Evolutionary conservation across 768 basidiomycete species (phyloP).

Genomic region (Xerocomellus chrysenteron): DNA sequence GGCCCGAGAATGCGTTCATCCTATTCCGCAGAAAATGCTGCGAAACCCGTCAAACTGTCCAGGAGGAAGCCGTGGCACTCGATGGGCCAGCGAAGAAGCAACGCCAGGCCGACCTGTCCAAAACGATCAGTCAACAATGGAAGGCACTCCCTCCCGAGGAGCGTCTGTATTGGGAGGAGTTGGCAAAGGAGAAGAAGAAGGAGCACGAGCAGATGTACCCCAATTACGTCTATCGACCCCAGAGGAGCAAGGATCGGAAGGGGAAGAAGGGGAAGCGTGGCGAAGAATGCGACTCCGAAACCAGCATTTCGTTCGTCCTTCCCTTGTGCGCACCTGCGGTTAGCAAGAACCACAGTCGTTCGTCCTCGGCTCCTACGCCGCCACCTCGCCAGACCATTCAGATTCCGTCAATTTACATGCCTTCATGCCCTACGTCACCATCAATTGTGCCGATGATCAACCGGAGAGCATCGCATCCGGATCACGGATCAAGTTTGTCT

Average conservation of each 20-base stretch:
- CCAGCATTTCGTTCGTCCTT: constrained; percentile 48
- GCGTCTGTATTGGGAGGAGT: constrained; percentile 69
- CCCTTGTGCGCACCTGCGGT: constrained; percentile 39
- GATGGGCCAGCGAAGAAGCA: constrained; percentile 61
- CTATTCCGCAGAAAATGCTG: constrained; percentile 79
- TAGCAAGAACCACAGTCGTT: constrained; percentile 46
- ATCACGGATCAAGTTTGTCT: constrained; percentile 42
- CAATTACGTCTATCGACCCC: constrained; percentile 77
- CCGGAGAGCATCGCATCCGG: constrained; percentile 54
- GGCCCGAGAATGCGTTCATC: constrained; percentile 84
- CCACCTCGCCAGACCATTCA: constrained; percentile 67
- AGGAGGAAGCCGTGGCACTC: constrained; percentile 42
- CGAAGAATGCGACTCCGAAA: constrained; percentile 49
- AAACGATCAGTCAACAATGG: constrained; percentile 82
- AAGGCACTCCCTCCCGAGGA: constrained; percentile 65
- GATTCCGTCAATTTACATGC: constrained; percentile 62
- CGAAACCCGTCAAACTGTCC: constrained; percentile 62
- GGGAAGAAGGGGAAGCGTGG: constrained; percentile 42
- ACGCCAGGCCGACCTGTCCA: constrained; percentile 76
- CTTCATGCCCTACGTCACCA: constrained; percentile 65
- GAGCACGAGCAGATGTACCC: constrained; percentile 76
- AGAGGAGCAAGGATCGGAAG: constrained; percentile 51
- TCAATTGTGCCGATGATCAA: constrained; percentile 55
- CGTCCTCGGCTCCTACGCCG: constrained; percentile 62
- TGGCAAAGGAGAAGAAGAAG: constrained; percentile 77